phyloP scores from a whole-genome alignment of 2,329 filamentous ascomycete genomes.

The Lojkania enalia region DNA sequence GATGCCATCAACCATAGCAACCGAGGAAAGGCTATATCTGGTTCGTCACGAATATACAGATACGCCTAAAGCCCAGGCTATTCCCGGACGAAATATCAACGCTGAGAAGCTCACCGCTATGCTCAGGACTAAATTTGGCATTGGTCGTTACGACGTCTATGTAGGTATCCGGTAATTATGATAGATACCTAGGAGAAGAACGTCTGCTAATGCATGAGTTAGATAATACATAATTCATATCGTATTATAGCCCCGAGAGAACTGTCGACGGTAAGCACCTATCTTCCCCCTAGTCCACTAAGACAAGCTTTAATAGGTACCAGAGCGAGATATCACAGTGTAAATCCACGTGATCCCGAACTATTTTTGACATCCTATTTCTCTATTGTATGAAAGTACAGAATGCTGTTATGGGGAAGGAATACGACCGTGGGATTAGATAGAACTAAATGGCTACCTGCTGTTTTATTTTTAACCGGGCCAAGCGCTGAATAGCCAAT shows the following conservation, averaged over 20 bases:
- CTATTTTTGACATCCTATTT: no score
- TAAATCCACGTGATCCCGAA: no score
- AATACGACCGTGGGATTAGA: no score
- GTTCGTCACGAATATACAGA: no score
- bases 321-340: background rate
- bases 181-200: background rate
- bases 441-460: no score
- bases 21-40: no score
- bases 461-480: no score
- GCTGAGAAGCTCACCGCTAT: slow-evolving; percentile 11
- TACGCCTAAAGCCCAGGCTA: no score
- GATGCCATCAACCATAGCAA: no score
- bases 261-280: slow-evolving; percentile 33
- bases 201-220: background rate
- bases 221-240: slow-evolving; percentile 17
- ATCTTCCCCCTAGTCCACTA: background rate
- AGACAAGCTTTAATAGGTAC: background rate
- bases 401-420: no score
- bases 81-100: slow-evolving; percentile 16
- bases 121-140: slow-evolving; percentile 16
- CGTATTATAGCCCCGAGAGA: slow-evolving; percentile 15
- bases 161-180: slow-evolving; percentile 5
- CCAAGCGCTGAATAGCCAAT: no score
- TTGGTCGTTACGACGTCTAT: slow-evolving; percentile 11
- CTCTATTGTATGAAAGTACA: no score